These are phyloP conservation scores for Epicoccum sorghinum DNA, from an alignment of 2,329 filamentous ascomycete genomes.

Conservation along the genomic window DNA sequence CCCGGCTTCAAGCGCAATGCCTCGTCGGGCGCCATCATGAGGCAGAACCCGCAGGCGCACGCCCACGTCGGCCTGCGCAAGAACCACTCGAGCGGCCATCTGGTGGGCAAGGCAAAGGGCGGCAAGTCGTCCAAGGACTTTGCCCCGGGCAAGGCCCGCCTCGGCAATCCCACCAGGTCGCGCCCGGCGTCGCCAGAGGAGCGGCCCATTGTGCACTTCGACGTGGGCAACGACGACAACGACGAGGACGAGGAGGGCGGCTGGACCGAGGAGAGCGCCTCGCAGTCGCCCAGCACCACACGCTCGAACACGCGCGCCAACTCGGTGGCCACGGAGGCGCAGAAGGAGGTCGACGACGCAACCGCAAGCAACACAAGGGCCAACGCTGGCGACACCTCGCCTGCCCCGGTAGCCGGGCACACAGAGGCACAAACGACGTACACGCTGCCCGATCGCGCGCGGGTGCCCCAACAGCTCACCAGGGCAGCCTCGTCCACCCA, in stretches of 20 bases:
- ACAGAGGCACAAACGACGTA: constrained; percentile 17
- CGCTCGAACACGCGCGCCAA: constrained; percentile 50
- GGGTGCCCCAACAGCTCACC: constrained; percentile 32
- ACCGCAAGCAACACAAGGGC: constrained; percentile 27
- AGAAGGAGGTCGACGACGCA: constrained; percentile 30
- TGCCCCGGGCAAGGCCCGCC: constrained; percentile 36
- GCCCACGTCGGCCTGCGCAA: constrained; percentile 46
- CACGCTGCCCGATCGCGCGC: constrained; percentile 37
- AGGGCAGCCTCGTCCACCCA: constrained; percentile 42
- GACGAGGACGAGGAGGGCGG: constrained; percentile 44
- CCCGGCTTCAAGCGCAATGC: constrained; percentile 53
- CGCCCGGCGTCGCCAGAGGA: constrained; percentile 43
- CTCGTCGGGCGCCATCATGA: constrained; percentile 47
- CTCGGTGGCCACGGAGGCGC: constrained; percentile 47
- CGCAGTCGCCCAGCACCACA: constrained; percentile 50
- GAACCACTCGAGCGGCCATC: constrained; percentile 54
- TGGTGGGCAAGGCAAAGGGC: constrained; percentile 49
- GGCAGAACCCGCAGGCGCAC: constrained; percentile 41
- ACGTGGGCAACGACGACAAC: constrained; percentile 40
- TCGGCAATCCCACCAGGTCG: constrained; percentile 37
- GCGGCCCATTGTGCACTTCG: constrained; percentile 50
- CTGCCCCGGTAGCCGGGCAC: constrained; percentile 18
- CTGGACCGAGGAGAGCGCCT: constrained; percentile 52
- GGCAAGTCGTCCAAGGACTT: constrained; percentile 45
- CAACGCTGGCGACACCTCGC: constrained; percentile 21